Evolutionary conservation across 1,139 yeast species (phyloP), one percentile per base, ranked within the genome.

Genomic region (Kodamaea ohmeri): DNA sequence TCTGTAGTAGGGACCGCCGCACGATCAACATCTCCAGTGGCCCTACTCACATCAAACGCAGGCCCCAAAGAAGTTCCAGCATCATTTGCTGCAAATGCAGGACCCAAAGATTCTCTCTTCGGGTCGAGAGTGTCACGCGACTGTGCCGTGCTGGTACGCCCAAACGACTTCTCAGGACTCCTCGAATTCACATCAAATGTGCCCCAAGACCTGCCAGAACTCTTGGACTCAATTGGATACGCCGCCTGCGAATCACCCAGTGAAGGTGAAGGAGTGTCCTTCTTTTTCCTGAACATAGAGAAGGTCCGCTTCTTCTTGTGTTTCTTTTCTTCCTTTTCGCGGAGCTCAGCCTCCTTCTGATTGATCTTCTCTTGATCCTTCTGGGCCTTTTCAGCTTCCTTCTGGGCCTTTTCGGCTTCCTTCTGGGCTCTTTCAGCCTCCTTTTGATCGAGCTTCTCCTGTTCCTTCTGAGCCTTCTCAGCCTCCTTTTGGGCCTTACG

Each of bases 401-500:
- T 36, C 19, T 33, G 33, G 14, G 32, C 38, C 25, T 33, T 33
- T 22, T 35, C 35, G 15, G 28, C 32, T 6, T 31, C 40, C 30
- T 39, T 38, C 31, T 34, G 41, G 15, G 37, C 35, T 8, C 26
- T 21, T 19, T 31, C 26, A 14, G 34, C 36, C 37, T 41, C 42
- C 26, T 36, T 36, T 27, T 32, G 38, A 32, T 21, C 24, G 12
- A 26, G 40, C 20, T 30, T 32, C 21, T 35, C 25, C 25, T 25
- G 15, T 14, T 26, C 35, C 13, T 26, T 22, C 37, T 45, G 42
- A 13, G 44, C 48, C 7, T 37, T 35, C 21, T 27, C 25, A 15
- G 22, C 37, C 25, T 12, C 48, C 52, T 31, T 41, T 32, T 40
- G 21, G 14, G 40, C 46, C 39, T 48, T 56, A 50, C 55, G 58